Conservation (phyloP, 2,329 filamentous ascomycete species). For the Aureobasidium sp. region DNA sequence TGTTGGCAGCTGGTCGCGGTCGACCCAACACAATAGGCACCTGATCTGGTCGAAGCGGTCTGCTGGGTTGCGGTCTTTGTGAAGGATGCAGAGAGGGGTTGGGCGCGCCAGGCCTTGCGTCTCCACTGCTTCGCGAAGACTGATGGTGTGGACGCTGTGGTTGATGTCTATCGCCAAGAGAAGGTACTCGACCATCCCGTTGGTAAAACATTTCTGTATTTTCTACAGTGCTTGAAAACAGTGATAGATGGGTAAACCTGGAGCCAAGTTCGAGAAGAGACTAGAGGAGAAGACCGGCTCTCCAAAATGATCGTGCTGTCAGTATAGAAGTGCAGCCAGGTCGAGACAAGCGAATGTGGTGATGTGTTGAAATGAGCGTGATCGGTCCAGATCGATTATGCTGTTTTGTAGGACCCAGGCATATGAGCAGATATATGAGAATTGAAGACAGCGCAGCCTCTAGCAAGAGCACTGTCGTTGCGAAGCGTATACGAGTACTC, state of each 20-base stretch:
- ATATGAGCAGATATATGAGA: neutral
- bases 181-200: neutral
- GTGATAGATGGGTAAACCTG: neutral
- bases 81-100: neutral
- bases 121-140: neutral
- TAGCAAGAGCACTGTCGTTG: neutral
- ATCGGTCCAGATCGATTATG: neutral
- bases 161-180: neutral
- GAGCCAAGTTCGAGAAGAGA: neutral
- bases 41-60: conserved; percentile 22
- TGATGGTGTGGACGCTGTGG: neutral
- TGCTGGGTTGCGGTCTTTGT: conserved; percentile 18
- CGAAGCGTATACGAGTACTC: neutral
- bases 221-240: neutral
- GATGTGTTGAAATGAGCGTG: neutral
- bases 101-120: neutral
- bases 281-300: neutral
- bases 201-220: neutral
- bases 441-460: neutral
- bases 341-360: neutral
- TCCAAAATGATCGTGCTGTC: neutral
- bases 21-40: neutral
- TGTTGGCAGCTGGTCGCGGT: conserved; percentile 12
- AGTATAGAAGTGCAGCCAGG: neutral
- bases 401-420: neutral